Evolutionary conservation across 1,284 basidiomycete species (phyloP), one percentile per base, ranked within the genome.

Genomic region (Sphagnurus paluster): DNA sequence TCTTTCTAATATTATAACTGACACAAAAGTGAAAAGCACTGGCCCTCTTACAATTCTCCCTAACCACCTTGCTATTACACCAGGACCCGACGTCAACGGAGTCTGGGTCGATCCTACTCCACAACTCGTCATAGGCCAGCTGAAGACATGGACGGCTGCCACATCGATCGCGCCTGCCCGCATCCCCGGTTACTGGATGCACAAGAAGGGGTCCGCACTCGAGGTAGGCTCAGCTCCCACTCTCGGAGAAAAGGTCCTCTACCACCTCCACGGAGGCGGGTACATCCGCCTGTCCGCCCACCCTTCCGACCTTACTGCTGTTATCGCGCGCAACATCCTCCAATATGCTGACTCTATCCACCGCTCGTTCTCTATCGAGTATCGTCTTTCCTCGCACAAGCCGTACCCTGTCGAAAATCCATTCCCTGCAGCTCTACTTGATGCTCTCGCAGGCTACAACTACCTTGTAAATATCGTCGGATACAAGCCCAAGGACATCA

Each of bases 381-480:
- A 80, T 56, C 72, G 77, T 2, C 66, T 77, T 10, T 77, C 74
- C 36, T 66, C 68, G 3, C 54, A 56, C 6, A 58, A 60, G 29
- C 72, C 72, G 11, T 64, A 58, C 52, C 42, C 50, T n/a, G 53
- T 55, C 9, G 65, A 60, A 2, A 60, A 70, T 46, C 71, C 82
- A 0, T 85, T 85, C 70, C 84, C 85, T 0, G 64, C 82, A 0
- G 81, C 82, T 13, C 68, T 87, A 1, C 59, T 86, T 4, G 84
- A 87, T 53, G 78, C 77, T 0, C 67, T 86, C 11, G 74, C 80
- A 1, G 79, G 77, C 0, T 87, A 85, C 58, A 66, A 72, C 42
- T 81, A 85, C 56, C 74, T 86, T 6, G 71, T 84, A 25, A 64
- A 75, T 35, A 62, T 57, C 1, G 65, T 78, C 20, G 73, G 75